A percentile compares a stretch with the other conserved stretches of the same genome.
These are phyloP conservation scores for Apophysomyces ossiformis DNA, from an alignment of 371 early-diverging fungal species.

Conservation along the genomic window DNA sequence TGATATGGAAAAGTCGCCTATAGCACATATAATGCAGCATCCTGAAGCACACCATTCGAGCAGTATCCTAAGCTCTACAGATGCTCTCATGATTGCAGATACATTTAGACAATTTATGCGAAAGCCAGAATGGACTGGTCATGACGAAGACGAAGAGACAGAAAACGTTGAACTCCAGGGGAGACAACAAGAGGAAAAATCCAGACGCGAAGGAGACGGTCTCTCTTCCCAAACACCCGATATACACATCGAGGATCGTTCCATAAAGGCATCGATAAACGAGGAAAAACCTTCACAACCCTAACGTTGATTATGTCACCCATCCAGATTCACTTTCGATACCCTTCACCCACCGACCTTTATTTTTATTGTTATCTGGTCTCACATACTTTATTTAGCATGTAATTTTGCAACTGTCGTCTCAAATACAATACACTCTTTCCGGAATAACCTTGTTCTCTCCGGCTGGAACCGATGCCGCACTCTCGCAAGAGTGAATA, in stretches of 20 bases:
- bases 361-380: not conserved
- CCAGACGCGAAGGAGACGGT: not conserved
- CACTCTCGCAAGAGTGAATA: no score
- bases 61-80: slow-evolving; percentile 50
- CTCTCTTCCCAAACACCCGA: not conserved
- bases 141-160: slow-evolving; percentile 32
- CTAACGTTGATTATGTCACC: not conserved
- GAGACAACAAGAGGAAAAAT: slow-evolving; percentile 2
- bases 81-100: slow-evolving; percentile 57
- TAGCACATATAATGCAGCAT: slow-evolving; percentile 7
- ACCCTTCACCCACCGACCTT: not conserved
- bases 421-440: not conserved
- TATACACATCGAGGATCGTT: not conserved
- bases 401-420: slow-evolving; percentile 2
- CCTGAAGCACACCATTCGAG: slow-evolving; percentile 41
- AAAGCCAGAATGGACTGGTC: slow-evolving; percentile 58
- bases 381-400: slow-evolving; percentile 12
- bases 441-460: no score
- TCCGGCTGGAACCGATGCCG: no score
- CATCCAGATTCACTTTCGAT: not conserved
- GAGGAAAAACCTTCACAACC: slow-evolving; percentile 3
- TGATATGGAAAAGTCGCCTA: not conserved
- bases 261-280: not conserved
- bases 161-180: slow-evolving; percentile 3
- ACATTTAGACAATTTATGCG: slow-evolving; percentile 57